phyloP scores from a whole-genome alignment of 164 flowering plant genomes.

The Tetracentron sinense region DNA sequence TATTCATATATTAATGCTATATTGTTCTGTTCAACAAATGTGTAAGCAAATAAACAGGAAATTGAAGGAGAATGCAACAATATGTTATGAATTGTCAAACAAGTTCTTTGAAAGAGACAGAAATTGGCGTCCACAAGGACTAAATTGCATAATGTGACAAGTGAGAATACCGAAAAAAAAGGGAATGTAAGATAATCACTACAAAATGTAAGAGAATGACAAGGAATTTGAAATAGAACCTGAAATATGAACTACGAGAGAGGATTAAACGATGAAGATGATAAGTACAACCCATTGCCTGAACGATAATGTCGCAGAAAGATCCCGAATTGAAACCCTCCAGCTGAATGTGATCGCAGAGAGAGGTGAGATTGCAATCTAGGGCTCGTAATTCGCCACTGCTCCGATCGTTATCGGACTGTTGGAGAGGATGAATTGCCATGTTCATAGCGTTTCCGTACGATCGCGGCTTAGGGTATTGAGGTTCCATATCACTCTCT shows the following conservation, averaged over 20 bases:
- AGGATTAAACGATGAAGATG: slow-evolving; percentile 91
- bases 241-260: slow-evolving; percentile 96
- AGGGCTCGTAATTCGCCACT: slow-evolving; percentile 52
- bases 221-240: slow-evolving; percentile 31
- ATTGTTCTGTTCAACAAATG: no score
- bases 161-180: no score
- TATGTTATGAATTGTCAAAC: no score
- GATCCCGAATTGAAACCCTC: slow-evolving; percentile 85
- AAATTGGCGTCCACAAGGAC: not conserved
- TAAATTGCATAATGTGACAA: no score
- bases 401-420: slow-evolving; percentile 57
- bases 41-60: no score
- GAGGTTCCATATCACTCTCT: slow-evolving; percentile 23
- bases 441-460: slow-evolving; percentile 28
- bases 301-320: slow-evolving; percentile 82
- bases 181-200: no score
- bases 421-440: slow-evolving; percentile 34
- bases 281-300: slow-evolving; percentile 82
- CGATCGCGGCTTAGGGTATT: slow-evolving; percentile 28
- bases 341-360: slow-evolving; percentile 83
- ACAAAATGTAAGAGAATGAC: not conserved
- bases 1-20: no score
- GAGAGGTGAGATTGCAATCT: slow-evolving; percentile 76
- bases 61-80: no score
- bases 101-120: not conserved